A percentile compares a stretch with the other conserved stretches of the same genome.
Evolutionary conservation across 2,329 filamentous ascomycete genomes (phyloP).

Genomic region (Exophiala sp.): DNA sequence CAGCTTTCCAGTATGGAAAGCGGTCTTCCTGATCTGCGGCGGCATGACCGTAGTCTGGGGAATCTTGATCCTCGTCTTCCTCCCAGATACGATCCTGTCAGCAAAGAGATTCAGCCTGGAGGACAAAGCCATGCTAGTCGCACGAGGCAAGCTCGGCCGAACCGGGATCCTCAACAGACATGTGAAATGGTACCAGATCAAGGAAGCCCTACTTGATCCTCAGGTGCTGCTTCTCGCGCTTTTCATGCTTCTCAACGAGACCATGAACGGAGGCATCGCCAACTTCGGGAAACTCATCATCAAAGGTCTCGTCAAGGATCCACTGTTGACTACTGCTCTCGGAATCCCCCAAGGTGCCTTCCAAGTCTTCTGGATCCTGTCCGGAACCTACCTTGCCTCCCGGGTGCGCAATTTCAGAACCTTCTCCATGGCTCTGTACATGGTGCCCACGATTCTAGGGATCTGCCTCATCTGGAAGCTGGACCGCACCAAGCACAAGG

Average conservation of each 20-base stretch:
- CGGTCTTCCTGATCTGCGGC: conserved; percentile 22
- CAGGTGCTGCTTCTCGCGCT: conserved; percentile 27
- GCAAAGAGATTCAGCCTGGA: conserved; percentile 17
- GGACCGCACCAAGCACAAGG: conserved; percentile 35
- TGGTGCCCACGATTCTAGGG: conserved; percentile 49
- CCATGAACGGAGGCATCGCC: conserved; percentile 33
- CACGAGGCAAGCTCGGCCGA: conserved; percentile 19
- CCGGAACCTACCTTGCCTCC: conserved; percentile 49
- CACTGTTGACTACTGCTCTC: conserved; percentile 46
- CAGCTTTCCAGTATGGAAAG: conserved; percentile 41
- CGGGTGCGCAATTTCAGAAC: conserved; percentile 49
- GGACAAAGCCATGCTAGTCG: conserved; percentile 21
- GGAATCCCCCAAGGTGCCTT: conserved; percentile 53
- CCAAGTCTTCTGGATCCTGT: conserved; percentile 50
- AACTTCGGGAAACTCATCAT: conserved; percentile 33
- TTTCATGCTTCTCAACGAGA: conserved; percentile 27
- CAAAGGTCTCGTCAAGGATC: conserved; percentile 43
- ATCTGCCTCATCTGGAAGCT: conserved; percentile 49
- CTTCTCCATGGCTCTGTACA: conserved; percentile 48
- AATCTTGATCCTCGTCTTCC: conserved; percentile 33
- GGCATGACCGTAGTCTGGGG: conserved; percentile 14
- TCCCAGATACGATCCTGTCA: conserved; percentile 44
- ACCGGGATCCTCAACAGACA: conserved; percentile 23
- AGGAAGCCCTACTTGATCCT: conserved; percentile 25
- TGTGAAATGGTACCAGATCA: conserved; percentile 20